Evolutionary conservation across 1,139 yeast genomes (phyloP), one percentile per base, ranked within the genome.

Genomic region (Lodderomyces jiufengensis): DNA sequence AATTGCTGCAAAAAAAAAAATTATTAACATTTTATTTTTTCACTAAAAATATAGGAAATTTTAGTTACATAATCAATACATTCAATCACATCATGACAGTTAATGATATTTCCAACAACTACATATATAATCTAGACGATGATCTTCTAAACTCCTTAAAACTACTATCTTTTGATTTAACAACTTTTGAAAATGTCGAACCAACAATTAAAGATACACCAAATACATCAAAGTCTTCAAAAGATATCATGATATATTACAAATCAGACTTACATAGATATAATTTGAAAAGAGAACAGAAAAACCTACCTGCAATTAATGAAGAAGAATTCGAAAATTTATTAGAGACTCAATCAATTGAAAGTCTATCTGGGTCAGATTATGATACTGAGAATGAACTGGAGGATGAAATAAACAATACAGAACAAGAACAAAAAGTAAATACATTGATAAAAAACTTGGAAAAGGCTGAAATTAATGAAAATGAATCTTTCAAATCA

Each of bases 281-380:
- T 50, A 85, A 85, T 51, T 50, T 78, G 38, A 80, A 78, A 52
- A 63, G 92, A 44, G 57, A 63, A 18, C 50, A 74, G 30, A 61
- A 63, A 27, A 71, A 73, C 2, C 61, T 74, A 34, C 57, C 66
- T 1, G 65, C 77, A 1, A 55, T 84, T 21, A 59, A 70, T 3
- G 85, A 78, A 47, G 71, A 62, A 2, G 79, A 81, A 49, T 84
- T 83, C 47, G 84, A 80, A 24, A 59, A 61, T 9, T 46, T 78
- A 32, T 52, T 80, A 33, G 82, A 76, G 33, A 66, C 65, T 25
- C 62, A 71, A 36, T 73, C 76, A 13, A 55, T 69, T 15, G 82
- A 73, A 38, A 76, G 84, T 54, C 66, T 80, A 11, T 79, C 86
- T 1, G 86, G 83, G 0, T 70, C 80, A 40, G 59, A 55, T 3